Evolutionary conservation across 305 asterid species (phyloP), one percentile per base, ranked within the genome.

Genomic region (Rubia balearica): DNA sequence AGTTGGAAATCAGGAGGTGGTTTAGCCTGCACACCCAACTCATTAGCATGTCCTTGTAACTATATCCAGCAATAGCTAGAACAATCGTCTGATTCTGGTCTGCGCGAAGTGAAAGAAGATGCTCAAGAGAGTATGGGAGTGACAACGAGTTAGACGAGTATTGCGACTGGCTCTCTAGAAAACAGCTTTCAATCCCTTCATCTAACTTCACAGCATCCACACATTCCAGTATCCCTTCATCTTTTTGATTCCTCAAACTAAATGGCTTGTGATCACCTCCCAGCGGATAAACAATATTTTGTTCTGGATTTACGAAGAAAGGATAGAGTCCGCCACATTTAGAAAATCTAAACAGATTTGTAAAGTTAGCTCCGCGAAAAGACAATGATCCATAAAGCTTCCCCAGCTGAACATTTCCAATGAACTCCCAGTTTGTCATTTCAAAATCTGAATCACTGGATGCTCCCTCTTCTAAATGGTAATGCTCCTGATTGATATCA

Each of bases 11-110:
- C 78, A 73, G 81, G 49, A 94, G 96, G 74, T 70, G 83, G 55
- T 81, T 83, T 48, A 88, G 84, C 80, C 90, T 83, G 81, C 99
- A 94, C 8, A 81, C 88, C 99, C 99, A 94, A 79, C 98, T 94
- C 99, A 94, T 94, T 61, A 91, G 80, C 97, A 91, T 87, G 75
- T 94, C 98, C 80, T 89, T 88, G 73, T 94, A 94, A 72, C 89
- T 94, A 76, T 83, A 82, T 71, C 97, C 98, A 71, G 96, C 98
- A 83, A 94, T 74, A 53, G 96, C 98, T 67, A 94, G 87, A 43
- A 88, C 80, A 77, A 94, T 74, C 17, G 89, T 86, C 83, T 80
- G 88, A 68, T 89, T 85, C 81, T 75, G 74, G 79, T 87, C 91
- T 68, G 91, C 90, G 16, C 80, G 88, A 68, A 77, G 55, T 7